A percentile compares a stretch with the other conserved stretches of the same genome.
Conservation (phyloP, 2,329 filamentous ascomycete genomes). For the Aspergillus costaricaensis region DNA sequence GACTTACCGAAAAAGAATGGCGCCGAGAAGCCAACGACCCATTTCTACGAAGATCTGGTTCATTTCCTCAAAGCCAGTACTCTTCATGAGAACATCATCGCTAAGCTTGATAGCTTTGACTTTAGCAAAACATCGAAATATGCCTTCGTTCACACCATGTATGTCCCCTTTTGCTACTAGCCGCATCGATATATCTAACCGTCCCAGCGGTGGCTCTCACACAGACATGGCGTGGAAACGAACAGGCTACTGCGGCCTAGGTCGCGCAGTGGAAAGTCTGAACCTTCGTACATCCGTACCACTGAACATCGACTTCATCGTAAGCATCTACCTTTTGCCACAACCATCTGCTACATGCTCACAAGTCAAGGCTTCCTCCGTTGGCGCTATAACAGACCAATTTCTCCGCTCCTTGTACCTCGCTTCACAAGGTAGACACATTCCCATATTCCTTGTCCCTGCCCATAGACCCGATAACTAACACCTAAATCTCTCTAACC, state of each 20-base stretch:
- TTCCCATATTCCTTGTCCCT: background rate
- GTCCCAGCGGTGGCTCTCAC: slow-evolving; percentile 59
- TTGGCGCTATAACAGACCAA: slow-evolving; percentile 72
- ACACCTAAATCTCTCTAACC: background rate
- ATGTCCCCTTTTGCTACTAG: slow-evolving; percentile 38
- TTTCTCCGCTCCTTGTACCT: slow-evolving; percentile 64
- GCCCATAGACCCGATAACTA: background rate
- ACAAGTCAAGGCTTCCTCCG: slow-evolving; percentile 66
- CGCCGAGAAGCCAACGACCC: slow-evolving; percentile 39
- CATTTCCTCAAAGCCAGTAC: slow-evolving; percentile 70
- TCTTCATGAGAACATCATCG: slow-evolving; percentile 64
- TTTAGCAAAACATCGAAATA: slow-evolving; percentile 71
- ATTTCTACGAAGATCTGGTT: slow-evolving; percentile 70
- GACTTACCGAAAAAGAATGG: slow-evolving; percentile 67
- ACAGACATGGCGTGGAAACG: slow-evolving; percentile 48
- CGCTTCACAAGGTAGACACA: slow-evolving; percentile 55
- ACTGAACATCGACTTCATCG: slow-evolving; percentile 72
- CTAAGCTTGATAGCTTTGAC: slow-evolving; percentile 75
- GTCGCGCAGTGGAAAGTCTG: slow-evolving; percentile 64
- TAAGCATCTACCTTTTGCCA: slow-evolving; percentile 39
- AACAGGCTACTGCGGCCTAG: slow-evolving; percentile 75
- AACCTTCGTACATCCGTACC: slow-evolving; percentile 58
- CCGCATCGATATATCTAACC: background rate
- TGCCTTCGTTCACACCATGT: slow-evolving; percentile 86
- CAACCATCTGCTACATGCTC: slow-evolving; percentile 19